A percentile compares a stretch with the other conserved stretches of the same genome.
Evolutionary conservation across 768 basidiomycete genomes (phyloP).

Genomic region (Hygrocybe punicea): DNA sequence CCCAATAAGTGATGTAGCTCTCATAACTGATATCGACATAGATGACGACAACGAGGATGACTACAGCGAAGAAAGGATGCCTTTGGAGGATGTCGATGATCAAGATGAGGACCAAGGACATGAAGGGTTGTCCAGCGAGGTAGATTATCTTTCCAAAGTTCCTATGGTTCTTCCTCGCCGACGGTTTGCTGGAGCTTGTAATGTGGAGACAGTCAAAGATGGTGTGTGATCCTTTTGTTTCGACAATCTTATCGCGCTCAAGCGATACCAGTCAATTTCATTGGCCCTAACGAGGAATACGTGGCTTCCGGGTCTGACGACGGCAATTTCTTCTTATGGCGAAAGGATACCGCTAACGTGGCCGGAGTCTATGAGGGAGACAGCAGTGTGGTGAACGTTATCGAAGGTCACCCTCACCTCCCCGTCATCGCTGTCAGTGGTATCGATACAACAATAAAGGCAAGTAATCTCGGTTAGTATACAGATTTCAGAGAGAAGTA

Average conservation of each 20-base stretch:
- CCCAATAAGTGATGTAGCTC: conserved; percentile 3
- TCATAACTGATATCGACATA: conserved; percentile 25
- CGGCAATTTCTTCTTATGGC: conserved; percentile 85
- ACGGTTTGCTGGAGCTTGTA: conserved; percentile 67
- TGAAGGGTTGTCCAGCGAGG: conserved; percentile 24
- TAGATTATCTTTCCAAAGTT: conserved; percentile 32
- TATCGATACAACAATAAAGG: conserved; percentile 84
- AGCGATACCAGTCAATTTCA: conserved; percentile 63
- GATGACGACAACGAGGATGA: conserved; percentile 14
- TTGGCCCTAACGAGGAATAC: conserved; percentile 74
- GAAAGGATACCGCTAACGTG: conserved; percentile 59
- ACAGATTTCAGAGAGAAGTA: conserved; percentile 1
- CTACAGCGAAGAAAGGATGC: neutral
- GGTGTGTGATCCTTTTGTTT: conserved; percentile 44
- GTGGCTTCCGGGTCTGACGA: conserved; percentile 85
- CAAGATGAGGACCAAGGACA: conserved; percentile 23
- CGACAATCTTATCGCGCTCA: neutral
- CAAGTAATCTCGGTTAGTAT: conserved; percentile 24
- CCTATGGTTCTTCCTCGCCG: conserved; percentile 61
- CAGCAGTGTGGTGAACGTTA: conserved; percentile 74
- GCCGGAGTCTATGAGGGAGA: conserved; percentile 85
- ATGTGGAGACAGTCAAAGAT: conserved; percentile 83
- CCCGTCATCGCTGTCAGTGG: conserved; percentile 85
- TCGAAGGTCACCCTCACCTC: conserved; percentile 78
- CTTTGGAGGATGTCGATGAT: conserved; percentile 26